phyloP scores from a whole-genome alignment of 2,329 filamentous ascomycete genomes.

The Chlorencoelia australis region DNA sequence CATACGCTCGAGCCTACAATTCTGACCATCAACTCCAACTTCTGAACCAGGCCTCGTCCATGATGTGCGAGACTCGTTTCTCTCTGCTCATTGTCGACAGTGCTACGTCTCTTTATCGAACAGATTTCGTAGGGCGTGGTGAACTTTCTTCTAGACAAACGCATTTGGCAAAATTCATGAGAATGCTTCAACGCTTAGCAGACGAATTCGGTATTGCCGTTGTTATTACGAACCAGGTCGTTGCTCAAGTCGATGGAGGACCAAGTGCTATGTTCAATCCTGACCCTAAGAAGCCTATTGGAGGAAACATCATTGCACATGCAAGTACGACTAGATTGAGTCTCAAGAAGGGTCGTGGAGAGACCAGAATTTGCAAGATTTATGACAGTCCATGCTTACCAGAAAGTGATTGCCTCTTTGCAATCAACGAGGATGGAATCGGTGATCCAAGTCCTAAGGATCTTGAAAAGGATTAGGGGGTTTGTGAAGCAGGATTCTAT shows the following conservation, averaged over 20 bases:
- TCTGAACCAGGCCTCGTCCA: constrained; percentile 86
- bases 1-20: constrained; percentile 96
- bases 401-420: constrained; percentile 93
- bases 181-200: constrained; percentile 66
- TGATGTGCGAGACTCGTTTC: constrained; percentile 99
- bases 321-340: constrained; percentile 91
- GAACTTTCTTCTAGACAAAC: constrained; percentile 91
- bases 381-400: constrained; percentile 97
- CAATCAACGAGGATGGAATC: constrained; percentile 94
- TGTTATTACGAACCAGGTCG: constrained; percentile 97
- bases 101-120: constrained; percentile 89
- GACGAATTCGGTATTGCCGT: constrained; percentile 93
- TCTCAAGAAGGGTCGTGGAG: constrained; percentile 87
- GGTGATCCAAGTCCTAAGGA: constrained; percentile 94
- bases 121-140: constrained; percentile 92
- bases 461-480: constrained; percentile 67
- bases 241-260: constrained; percentile 94
- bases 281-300: constrained; percentile 97
- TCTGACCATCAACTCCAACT: constrained; percentile 95
- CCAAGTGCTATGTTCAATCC: constrained; percentile 98
- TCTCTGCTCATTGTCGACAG: constrained; percentile 93
- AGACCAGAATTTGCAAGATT: constrained; percentile 97
- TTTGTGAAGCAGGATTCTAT: background rate
- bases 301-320: constrained; percentile 97
- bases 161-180: constrained; percentile 81